Evolutionary conservation across 2,329 filamentous ascomycete genomes (phyloP).

Genomic region (Aspergillus ibericus): DNA sequence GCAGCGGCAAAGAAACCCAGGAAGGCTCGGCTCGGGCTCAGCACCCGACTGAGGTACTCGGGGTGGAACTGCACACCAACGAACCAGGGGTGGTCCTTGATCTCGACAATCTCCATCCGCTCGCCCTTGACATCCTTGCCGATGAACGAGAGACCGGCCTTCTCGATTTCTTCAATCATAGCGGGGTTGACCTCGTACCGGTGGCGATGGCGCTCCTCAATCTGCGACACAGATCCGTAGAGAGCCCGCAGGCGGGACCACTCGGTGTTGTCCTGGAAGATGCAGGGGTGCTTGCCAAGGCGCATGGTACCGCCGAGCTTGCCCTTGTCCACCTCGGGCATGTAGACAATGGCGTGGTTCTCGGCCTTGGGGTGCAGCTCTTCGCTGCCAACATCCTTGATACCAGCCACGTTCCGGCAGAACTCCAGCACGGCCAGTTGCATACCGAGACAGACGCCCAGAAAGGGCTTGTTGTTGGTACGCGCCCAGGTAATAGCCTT

Average conservation of each 20-base stretch:
- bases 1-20: conserved; percentile 82
- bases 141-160: conserved; percentile 70
- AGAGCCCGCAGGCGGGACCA: conserved; percentile 76
- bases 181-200: conserved; percentile 88
- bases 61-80: conserved; percentile 88
- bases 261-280: conserved; percentile 73
- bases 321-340: conserved; percentile 82
- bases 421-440: conserved; percentile 91
- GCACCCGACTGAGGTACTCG: conserved; percentile 75
- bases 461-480: conserved; percentile 74
- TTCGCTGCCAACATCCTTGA: conserved; percentile 57
- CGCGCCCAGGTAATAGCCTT: conserved; percentile 82
- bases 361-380: conserved; percentile 59
- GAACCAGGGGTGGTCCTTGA: conserved; percentile 80
- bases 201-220: conserved; percentile 79
- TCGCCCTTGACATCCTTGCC: conserved; percentile 76
- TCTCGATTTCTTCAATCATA: conserved; percentile 67
- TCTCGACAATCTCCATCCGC: conserved; percentile 80
- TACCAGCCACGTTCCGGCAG: conserved; percentile 71
- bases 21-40: conserved; percentile 73
- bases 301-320: conserved; percentile 86
- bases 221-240: conserved; percentile 60
- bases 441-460: conserved; percentile 90
- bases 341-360: conserved; percentile 77
- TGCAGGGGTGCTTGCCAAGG: conserved; percentile 70